Conservation (phyloP, 495 filamentous ascomycete genomes). For the Tuber indicum region DNA sequence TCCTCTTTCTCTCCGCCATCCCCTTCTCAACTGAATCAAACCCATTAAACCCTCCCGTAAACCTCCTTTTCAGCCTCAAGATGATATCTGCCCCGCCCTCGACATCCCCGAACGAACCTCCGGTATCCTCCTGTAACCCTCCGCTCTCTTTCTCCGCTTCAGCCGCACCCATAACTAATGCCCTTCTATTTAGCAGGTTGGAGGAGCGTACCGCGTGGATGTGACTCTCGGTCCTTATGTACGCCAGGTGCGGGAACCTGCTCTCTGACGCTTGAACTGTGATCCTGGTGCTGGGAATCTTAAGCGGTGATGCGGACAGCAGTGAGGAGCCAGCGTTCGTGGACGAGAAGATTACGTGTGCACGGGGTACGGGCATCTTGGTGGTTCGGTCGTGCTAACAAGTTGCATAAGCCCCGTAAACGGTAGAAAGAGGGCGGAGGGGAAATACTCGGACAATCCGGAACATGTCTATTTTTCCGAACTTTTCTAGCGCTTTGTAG, state of each 20-base stretch:
- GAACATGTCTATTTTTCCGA: conserved; percentile 72
- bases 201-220: conserved; percentile 4
- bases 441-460: conserved; percentile 58
- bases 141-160: conserved; percentile 7
- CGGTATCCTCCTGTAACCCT: conserved; percentile 2
- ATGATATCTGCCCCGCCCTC: conserved; percentile 20
- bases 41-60: conserved; percentile 15
- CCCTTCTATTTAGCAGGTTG: conserved; percentile 6
- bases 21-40: conserved; percentile 11
- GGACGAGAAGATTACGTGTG: conserved; percentile 30
- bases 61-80: conserved; percentile 14
- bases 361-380: conserved; percentile 17
- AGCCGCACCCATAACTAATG: background rate
- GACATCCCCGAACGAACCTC: conserved; percentile 4
- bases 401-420: background rate
- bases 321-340: conserved; percentile 12
- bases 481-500: conserved; percentile 62
- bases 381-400: conserved; percentile 29
- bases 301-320: conserved; percentile 12
- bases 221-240: conserved; percentile 16
- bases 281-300: conserved; percentile 19
- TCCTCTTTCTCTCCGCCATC: background rate
- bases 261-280: conserved; percentile 19
- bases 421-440: background rate
- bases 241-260: conserved; percentile 19